Evolutionary conservation across 179 eudicot genomes (phyloP).

Genomic region (Vitellaria paradoxa): DNA sequence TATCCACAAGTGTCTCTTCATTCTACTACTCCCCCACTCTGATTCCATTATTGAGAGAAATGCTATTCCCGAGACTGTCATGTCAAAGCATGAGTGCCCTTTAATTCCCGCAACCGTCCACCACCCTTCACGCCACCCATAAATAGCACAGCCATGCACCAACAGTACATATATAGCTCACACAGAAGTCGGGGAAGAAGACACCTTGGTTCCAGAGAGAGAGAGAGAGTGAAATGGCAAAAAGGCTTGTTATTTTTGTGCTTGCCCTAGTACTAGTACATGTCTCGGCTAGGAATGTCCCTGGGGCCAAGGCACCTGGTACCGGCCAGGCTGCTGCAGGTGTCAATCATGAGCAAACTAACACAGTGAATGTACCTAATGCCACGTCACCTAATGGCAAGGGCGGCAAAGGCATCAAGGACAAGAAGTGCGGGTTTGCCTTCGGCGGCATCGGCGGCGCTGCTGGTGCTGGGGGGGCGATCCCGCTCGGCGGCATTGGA

Average conservation of each 20-base stretch:
- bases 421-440: slow-evolving; percentile 16
- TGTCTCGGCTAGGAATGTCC: slow-evolving; percentile 17
- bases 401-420: slow-evolving; percentile 18
- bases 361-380: slow-evolving; percentile 13
- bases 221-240: slow-evolving; percentile 16
- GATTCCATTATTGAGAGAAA: neutral
- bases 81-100: neutral
- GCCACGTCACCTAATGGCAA: slow-evolving; percentile 8
- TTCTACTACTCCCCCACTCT: slow-evolving; percentile 10
- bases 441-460: slow-evolving; percentile 17
- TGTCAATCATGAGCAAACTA: slow-evolving; percentile 12
- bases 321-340: neutral
- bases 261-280: slow-evolving; percentile 8
- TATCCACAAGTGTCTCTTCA: too few relatives aligned
- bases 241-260: neutral
- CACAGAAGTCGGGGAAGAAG: too few relatives aligned
- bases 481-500: slow-evolving; percentile 30
- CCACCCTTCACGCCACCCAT: slow-evolving; percentile 11
- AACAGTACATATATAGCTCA: neutral
- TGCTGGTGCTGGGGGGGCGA: slow-evolving; percentile 25
- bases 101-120: slow-evolving; percentile 10
- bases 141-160: slow-evolving; percentile 13
- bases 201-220: too few relatives aligned
- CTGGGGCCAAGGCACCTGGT: neutral
- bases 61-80: slow-evolving; percentile 16